Evolutionary conservation across 495 filamentous ascomycete genomes (phyloP).

Genomic region (Trichoderma virens): DNA sequence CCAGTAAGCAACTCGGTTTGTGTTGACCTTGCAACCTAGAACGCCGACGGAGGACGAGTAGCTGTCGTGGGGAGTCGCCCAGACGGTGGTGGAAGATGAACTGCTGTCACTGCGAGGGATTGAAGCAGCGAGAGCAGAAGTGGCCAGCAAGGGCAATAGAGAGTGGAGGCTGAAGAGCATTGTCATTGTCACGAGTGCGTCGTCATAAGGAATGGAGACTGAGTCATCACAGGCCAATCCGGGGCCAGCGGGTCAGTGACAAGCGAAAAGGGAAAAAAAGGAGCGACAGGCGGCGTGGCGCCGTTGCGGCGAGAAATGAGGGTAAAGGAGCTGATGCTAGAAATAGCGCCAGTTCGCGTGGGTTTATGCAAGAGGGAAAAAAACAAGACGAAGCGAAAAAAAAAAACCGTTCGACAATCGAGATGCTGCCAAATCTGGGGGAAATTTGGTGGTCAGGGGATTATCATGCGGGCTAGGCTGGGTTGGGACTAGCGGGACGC

Average conservation of each 20-base stretch:
- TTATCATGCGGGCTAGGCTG: neutral
- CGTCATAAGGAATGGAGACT: neutral
- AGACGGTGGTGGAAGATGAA: slow-evolving; percentile 27
- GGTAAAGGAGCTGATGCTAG: neutral
- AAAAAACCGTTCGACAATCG: neutral
- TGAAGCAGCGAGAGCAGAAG: neutral
- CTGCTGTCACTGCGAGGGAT: neutral
- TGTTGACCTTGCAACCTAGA: slow-evolving; percentile 42
- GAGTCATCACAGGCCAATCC: neutral
- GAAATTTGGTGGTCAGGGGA: slow-evolving; percentile 9
- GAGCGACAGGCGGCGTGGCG: neutral
- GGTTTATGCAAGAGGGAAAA: neutral
- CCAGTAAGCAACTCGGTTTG: slow-evolving; percentile 43
- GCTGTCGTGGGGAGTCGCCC: slow-evolving; percentile 42
- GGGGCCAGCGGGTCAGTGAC: neutral
- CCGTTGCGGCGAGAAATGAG: neutral
- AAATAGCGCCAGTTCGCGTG: neutral
- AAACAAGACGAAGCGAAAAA: neutral
- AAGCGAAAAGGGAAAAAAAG: neutral
- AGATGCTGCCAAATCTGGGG: neutral
- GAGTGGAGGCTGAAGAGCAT: neutral
- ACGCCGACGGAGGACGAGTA: slow-evolving; percentile 43
- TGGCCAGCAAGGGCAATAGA: neutral
- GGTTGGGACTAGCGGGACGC: neutral
- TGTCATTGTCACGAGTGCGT: neutral